Conservation (phyloP, 306 rosid species). For the Vigna mungo region DNA sequence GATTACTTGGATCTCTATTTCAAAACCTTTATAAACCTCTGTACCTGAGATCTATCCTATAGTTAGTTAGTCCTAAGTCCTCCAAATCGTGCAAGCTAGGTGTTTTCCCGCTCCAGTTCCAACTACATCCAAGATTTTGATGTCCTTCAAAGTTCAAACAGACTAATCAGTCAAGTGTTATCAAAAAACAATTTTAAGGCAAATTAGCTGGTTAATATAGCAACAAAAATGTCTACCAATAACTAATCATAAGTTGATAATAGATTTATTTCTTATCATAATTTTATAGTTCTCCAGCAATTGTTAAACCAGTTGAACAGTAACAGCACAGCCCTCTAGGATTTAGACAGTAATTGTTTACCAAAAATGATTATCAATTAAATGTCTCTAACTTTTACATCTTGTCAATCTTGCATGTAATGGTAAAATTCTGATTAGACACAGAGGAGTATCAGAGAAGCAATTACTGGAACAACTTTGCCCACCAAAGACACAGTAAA, state of each 20-base stretch:
- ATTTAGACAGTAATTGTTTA: background rate
- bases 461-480: conserved; percentile 8
- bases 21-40: conserved; percentile 5
- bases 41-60: conserved; percentile 8
- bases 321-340: too few species aligned
- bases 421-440: conserved; percentile 19
- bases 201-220: background rate
- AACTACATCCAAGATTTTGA: background rate
- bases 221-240: conserved; percentile 19
- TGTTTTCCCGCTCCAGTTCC: conserved; percentile 18
- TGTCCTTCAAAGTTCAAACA: conserved; percentile 32
- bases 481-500: conserved; percentile 1
- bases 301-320: conserved; percentile 1
- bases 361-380: background rate
- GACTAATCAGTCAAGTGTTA: conserved; percentile 24
- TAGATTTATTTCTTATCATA: conserved; percentile 7
- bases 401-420: conserved; percentile 10
- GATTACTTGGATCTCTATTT: conserved; percentile 36
- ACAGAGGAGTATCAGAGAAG: conserved; percentile 32
- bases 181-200: background rate
- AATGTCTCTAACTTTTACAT: conserved; percentile 28
- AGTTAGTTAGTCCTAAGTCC: background rate
- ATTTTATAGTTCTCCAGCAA: background rate
- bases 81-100: conserved; percentile 16
- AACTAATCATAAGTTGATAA: conserved; percentile 1